A percentile compares a stretch with the other conserved stretches of the same genome.
Conservation (phyloP, 371 early-diverging fungal species). For the Umbelopsis sp. region DNA sequence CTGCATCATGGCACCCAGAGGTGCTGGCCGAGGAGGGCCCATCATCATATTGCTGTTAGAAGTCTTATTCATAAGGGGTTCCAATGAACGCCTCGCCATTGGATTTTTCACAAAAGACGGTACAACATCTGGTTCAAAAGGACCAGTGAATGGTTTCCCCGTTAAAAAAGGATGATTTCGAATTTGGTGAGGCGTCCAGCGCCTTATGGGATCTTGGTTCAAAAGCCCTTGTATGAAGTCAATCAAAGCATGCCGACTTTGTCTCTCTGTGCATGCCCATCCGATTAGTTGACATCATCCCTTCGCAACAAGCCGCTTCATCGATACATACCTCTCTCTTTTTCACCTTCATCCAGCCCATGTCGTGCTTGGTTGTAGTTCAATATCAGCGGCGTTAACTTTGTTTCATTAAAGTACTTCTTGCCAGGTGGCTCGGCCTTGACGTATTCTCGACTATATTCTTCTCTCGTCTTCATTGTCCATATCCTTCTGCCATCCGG, state of each 20-base stretch:
- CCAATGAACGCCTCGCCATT: background rate
- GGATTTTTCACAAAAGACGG: slow-evolving; percentile 20
- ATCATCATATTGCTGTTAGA: background rate
- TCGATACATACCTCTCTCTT: slow-evolving; percentile 32
- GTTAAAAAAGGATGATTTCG: slow-evolving; percentile 94
- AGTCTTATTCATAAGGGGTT: background rate
- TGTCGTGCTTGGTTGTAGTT: slow-evolving; percentile 66
- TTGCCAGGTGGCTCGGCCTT: slow-evolving; percentile 84
- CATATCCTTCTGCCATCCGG: slow-evolving; percentile 56
- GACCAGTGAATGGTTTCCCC: slow-evolving; percentile 73
- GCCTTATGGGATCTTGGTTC: slow-evolving; percentile 85
- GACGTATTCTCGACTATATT: slow-evolving; percentile 77
- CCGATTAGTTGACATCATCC: background rate
- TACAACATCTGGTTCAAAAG: slow-evolving; percentile 51
- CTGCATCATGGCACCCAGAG: slow-evolving; percentile 23
- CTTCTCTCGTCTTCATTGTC: slow-evolving; percentile 79
- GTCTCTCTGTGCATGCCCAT: slow-evolving; percentile 56
- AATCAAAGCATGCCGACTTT: slow-evolving; percentile 69
- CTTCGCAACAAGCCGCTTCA: background rate
- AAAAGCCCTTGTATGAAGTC: slow-evolving; percentile 90
- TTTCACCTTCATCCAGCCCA: slow-evolving; percentile 70
- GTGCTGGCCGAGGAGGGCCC: slow-evolving; percentile 50
- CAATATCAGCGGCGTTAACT: slow-evolving; percentile 80
- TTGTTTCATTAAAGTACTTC: slow-evolving; percentile 80
- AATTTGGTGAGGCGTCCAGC: slow-evolving; percentile 96